Conservation (phyloP, 306 rosid species). For the Cucurbita pepo region DNA sequence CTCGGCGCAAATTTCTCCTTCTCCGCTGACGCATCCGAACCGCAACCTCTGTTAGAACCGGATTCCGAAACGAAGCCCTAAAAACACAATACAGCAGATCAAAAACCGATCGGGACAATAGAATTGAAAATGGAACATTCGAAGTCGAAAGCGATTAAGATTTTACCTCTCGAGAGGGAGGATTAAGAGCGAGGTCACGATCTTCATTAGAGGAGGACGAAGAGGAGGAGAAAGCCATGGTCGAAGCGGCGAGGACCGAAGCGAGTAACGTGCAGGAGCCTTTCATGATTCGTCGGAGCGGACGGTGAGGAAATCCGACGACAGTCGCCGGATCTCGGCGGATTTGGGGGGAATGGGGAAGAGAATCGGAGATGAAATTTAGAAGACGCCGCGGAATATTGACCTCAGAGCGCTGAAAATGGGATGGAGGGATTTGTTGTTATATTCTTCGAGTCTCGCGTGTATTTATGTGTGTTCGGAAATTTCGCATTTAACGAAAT, state of each 20-base stretch:
- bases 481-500: conserved; percentile 11
- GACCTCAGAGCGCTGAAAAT: background rate
- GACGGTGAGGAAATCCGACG: conserved; percentile 24
- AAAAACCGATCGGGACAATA: background rate
- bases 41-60: background rate
- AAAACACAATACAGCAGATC: background rate
- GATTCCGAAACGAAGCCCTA: conserved; percentile 12
- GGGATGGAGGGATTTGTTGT: background rate
- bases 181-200: background rate
- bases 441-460: background rate
- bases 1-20: conserved; percentile 70
- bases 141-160: background rate
- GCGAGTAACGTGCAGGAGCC: conserved; percentile 32
- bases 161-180: conserved; percentile 14
- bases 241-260: conserved; percentile 37
- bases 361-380: background rate
- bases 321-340: conserved; percentile 27
- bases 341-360: background rate
- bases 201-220: background rate
- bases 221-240: conserved; percentile 25
- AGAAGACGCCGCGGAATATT: background rate
- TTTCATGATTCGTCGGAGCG: conserved; percentile 12
- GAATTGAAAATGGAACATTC: background rate
- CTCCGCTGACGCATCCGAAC: conserved; percentile 2
- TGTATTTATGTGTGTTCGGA: too few relatives aligned